Conservation (phyloP, 192 early-diverging fungal species). For the Spizellomyces punctatus region DNA sequence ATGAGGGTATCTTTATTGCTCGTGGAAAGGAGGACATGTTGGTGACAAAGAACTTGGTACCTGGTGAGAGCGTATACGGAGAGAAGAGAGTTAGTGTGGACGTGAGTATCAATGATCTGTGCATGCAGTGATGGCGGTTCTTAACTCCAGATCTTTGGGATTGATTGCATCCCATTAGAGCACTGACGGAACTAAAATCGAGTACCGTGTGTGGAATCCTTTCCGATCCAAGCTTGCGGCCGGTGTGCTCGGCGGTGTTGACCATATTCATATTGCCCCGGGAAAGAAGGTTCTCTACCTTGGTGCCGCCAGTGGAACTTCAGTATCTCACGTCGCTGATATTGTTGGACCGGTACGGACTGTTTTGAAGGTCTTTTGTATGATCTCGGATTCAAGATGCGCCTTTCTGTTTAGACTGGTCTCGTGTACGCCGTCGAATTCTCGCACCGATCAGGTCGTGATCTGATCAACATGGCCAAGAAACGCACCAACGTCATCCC, state of each 20-base stretch:
- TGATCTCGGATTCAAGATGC: not conserved
- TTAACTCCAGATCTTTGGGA: slow-evolving; percentile 9
- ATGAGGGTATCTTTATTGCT: slow-evolving; percentile 94
- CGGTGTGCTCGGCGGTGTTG: slow-evolving; percentile 94
- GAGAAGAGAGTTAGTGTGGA: slow-evolving; percentile 98
- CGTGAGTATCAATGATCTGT: slow-evolving; percentile 53
- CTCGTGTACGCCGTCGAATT: slow-evolving; percentile 99
- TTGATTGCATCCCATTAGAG: slow-evolving; percentile 40
- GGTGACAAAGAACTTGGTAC: slow-evolving; percentile 98
- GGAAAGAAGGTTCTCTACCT: slow-evolving; percentile 98
- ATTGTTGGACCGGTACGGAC: slow-evolving; percentile 83
- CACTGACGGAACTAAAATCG: slow-evolving; percentile 90
- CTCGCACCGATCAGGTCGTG: slow-evolving; percentile 97
- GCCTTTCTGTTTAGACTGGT: slow-evolving; percentile 62
- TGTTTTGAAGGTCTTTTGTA: slow-evolving; percentile 12
- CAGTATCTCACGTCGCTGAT: slow-evolving; percentile 96
- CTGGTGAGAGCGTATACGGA: slow-evolving; percentile 95
- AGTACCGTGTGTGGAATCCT: slow-evolving; percentile 99
- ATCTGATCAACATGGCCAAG: slow-evolving; percentile 99
- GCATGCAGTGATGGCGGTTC: not conserved
- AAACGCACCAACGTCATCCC: slow-evolving; percentile 99
- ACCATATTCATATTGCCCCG: slow-evolving; percentile 92
- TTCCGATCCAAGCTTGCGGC: slow-evolving; percentile 99
- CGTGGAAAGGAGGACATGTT: slow-evolving; percentile 99
- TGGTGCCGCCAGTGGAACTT: slow-evolving; percentile 92